Evolutionary conservation across 345 rosid species (phyloP).

Genomic region (Cochlearia excelsa): DNA sequence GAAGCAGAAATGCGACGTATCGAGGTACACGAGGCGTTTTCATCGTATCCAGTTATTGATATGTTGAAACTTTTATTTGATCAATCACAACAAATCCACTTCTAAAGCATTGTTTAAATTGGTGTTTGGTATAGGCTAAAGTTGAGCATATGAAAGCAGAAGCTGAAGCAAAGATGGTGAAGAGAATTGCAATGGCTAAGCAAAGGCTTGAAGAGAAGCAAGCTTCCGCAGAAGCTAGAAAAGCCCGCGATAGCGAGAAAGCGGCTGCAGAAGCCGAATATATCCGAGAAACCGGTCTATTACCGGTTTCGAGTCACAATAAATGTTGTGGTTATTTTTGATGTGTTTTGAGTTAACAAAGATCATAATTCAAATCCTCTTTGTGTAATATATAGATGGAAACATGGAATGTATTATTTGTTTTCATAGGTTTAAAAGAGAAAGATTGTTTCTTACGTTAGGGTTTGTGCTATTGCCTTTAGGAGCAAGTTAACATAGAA

Average conservation of each 20-base stretch:
- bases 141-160: slow-evolving; percentile 46
- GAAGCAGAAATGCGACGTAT: slow-evolving; percentile 81
- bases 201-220: slow-evolving; percentile 76
- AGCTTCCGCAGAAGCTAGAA: slow-evolving; percentile 69
- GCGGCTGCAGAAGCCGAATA: slow-evolving; percentile 63
- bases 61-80: neutral
- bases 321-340: slow-evolving; percentile 46
- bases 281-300: slow-evolving; percentile 65
- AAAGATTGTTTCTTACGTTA: too few relatives aligned
- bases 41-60: neutral
- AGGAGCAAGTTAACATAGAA: too few relatives aligned
- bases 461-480: too few relatives aligned
- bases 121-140: slow-evolving; percentile 57
- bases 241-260: slow-evolving; percentile 54
- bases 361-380: too few relatives aligned
- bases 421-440: too few relatives aligned
- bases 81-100: neutral
- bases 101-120: neutral
- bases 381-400: too few relatives aligned
- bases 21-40: slow-evolving; percentile 47
- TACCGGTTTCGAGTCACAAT: slow-evolving; percentile 49
- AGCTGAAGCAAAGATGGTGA: slow-evolving; percentile 59
- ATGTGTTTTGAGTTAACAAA: slow-evolving; percentile 27
- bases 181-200: slow-evolving; percentile 67
- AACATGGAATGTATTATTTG: too few relatives aligned